These are phyloP conservation scores for Tricholomella constricta DNA, from an alignment of 768 basidiomycete species.

Conservation along the genomic window DNA sequence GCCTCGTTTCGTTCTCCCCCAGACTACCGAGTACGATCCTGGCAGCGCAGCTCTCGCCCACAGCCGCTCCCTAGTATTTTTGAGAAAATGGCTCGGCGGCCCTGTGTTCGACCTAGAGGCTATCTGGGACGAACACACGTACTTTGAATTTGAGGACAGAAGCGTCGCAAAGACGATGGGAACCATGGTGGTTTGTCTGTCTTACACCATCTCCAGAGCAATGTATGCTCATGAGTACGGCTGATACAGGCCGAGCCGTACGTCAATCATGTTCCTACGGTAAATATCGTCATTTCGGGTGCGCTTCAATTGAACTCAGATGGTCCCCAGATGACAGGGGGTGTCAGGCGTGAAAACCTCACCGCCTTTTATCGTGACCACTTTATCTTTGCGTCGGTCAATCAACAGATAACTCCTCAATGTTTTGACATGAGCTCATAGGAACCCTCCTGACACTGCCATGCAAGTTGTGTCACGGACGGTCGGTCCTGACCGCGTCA, in stretches of 20 bases:
- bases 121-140: constrained; percentile 63
- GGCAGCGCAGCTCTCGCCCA: constrained; percentile 46
- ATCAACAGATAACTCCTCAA: neutral
- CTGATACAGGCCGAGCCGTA: constrained; percentile 51
- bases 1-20: constrained; percentile 46
- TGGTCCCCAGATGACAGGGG: constrained; percentile 50
- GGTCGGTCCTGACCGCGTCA: constrained; percentile 49
- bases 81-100: constrained; percentile 47
- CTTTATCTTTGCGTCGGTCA: constrained; percentile 51
- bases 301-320: neutral
- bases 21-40: constrained; percentile 40
- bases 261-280: constrained; percentile 61
- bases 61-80: constrained; percentile 46
- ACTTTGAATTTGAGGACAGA: constrained; percentile 52
- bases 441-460: constrained; percentile 48
- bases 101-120: constrained; percentile 58
- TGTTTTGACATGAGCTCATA: constrained; percentile 13
- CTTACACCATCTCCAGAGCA: neutral
- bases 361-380: constrained; percentile 58
- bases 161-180: constrained; percentile 58
- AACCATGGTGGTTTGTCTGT: constrained; percentile 51
- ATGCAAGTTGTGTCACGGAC: constrained; percentile 53
- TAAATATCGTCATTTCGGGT: constrained; percentile 22
- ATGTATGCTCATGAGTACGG: neutral
- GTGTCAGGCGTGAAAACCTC: constrained; percentile 50